Evolutionary conservation across 371 early-diverging fungal species (phyloP).

Genomic region (Apophysomyces elegans): DNA sequence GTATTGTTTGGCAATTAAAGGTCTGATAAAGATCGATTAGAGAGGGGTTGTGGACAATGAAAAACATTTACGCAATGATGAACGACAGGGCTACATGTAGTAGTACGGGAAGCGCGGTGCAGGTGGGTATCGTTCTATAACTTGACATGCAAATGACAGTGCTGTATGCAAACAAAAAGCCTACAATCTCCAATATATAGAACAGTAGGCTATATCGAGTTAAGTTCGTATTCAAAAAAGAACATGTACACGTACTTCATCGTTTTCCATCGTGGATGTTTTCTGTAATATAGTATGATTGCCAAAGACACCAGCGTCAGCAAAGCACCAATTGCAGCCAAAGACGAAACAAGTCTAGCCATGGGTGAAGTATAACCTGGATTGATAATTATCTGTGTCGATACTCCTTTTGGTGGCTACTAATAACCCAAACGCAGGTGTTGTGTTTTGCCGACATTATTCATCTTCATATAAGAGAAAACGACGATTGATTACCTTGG

Average conservation of each 20-base stretch:
- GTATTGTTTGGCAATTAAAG: slow-evolving; percentile 48
- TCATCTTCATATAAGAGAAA: background rate
- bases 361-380: slow-evolving; percentile 32
- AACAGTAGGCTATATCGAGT: slow-evolving; percentile 46
- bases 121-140: slow-evolving; percentile 29
- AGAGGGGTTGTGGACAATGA: background rate
- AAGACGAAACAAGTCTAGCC: slow-evolving; percentile 35
- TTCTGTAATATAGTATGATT: slow-evolving; percentile 45
- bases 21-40: slow-evolving; percentile 22
- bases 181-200: slow-evolving; percentile 55
- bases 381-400: slow-evolving; percentile 32
- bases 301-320: slow-evolving; percentile 26
- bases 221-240: slow-evolving; percentile 3
- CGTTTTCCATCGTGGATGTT: slow-evolving; percentile 53
- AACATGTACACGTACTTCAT: slow-evolving; percentile 43
- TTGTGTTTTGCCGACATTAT: background rate
- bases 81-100: slow-evolving; percentile 47
- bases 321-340: slow-evolving; percentile 20
- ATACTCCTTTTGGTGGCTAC: slow-evolving; percentile 29
- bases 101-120: slow-evolving; percentile 46
- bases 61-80: slow-evolving; percentile 41
- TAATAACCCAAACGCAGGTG: background rate
- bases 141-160: slow-evolving; percentile 42
- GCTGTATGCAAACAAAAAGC: slow-evolving; percentile 43
- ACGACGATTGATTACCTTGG: slow-evolving; percentile 12